Evolutionary conservation across 176 grass and related monocot genomes (phyloP).

Genomic region (Aegilops sharonensis): DNA sequence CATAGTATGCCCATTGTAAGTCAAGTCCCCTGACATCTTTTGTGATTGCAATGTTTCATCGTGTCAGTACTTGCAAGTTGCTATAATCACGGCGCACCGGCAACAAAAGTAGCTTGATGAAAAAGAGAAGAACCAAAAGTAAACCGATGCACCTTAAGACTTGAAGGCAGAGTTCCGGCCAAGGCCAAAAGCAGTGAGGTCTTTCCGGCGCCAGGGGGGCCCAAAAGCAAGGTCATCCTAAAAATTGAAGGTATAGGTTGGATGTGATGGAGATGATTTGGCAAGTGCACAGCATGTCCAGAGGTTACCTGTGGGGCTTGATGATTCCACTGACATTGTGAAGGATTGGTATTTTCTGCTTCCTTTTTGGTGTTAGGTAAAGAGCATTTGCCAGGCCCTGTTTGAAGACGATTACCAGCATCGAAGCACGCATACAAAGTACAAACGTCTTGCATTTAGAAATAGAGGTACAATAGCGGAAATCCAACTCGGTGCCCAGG

Average conservation of each 20-base stretch:
- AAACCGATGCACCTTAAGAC: slow-evolving; percentile 30
- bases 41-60: background rate
- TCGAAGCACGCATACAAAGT: background rate
- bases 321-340: slow-evolving; percentile 67
- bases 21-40: slow-evolving; percentile 47
- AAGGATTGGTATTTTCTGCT: slow-evolving; percentile 49
- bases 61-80: slow-evolving; percentile 3
- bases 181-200: slow-evolving; percentile 64
- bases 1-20: slow-evolving; percentile 69
- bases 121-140: background rate
- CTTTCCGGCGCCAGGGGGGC: slow-evolving; percentile 71
- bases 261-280: background rate
- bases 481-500: too few species aligned
- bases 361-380: slow-evolving; percentile 34
- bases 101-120: background rate
- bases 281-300: background rate
- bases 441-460: background rate
- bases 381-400: slow-evolving; percentile 33
- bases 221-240: slow-evolving; percentile 84
- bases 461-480: too few species aligned
- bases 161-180: slow-evolving; percentile 57
- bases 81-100: background rate
- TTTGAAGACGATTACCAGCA: background rate
- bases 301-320: slow-evolving; percentile 62
- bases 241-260: background rate